Conservation (phyloP, 2,329 filamentous ascomycete genomes). For the Xylaria sp. region DNA sequence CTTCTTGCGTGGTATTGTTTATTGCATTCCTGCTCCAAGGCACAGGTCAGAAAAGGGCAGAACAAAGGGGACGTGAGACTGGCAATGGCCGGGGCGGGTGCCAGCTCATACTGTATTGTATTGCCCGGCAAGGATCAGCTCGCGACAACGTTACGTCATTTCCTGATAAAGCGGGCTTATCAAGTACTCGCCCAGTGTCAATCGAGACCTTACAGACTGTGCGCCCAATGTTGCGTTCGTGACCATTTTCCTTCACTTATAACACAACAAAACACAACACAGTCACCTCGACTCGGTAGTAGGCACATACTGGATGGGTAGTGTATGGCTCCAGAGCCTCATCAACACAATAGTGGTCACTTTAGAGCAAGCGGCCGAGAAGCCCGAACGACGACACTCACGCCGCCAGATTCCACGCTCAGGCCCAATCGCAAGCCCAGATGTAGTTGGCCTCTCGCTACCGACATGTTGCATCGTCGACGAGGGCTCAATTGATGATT, state of each 20-base stretch:
- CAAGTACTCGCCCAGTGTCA: slow-evolving; percentile 36
- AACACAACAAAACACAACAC: not conserved
- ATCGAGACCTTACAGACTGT: slow-evolving; percentile 8
- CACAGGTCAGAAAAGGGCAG: not conserved
- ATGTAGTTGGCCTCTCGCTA: not conserved
- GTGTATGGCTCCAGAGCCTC: not conserved
- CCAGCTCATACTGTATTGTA: slow-evolving; percentile 11
- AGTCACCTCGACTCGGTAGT: not conserved
- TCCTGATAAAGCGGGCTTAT: slow-evolving; percentile 22
- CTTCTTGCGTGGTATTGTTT: no score
- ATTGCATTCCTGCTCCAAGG: not conserved
- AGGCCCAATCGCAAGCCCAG: not conserved
- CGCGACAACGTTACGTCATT: slow-evolving; percentile 41
- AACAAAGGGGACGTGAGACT: slow-evolving; percentile 6
- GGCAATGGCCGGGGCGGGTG: not conserved
- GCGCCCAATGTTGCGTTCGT: slow-evolving; percentile 1
- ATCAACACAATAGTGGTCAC: not conserved
- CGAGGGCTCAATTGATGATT: not conserved
- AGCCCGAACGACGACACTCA: not conserved
- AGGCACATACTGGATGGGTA: not conserved
- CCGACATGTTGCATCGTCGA: not conserved
- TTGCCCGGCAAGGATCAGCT: slow-evolving; percentile 21
- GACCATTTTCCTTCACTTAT: not conserved
- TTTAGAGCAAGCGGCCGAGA: not conserved
- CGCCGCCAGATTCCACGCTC: not conserved